These are phyloP conservation scores for Phoma sp. DNA, from an alignment of 2,329 filamentous ascomycete species.

Conservation along the genomic window DNA sequence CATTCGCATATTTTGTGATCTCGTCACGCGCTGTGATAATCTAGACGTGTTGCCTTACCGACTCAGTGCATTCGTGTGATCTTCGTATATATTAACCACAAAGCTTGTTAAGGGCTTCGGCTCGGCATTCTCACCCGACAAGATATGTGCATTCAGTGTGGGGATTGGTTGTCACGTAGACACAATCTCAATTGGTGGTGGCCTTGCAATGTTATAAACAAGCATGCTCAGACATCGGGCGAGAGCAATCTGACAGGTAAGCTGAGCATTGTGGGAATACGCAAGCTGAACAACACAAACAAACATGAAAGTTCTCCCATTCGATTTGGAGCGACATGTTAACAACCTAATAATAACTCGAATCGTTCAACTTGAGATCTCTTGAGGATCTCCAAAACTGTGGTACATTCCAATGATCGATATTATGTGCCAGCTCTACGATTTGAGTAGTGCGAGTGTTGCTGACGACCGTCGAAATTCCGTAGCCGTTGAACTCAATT, in stretches of 20 bases:
- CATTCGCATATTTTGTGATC: background rate
- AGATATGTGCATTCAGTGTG: background rate
- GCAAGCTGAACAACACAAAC: background rate
- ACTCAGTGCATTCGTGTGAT: slow-evolving; percentile 5
- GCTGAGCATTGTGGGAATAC: background rate
- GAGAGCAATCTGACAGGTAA: background rate
- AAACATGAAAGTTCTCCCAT: too few relatives aligned
- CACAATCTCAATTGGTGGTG: background rate
- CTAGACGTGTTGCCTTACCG: background rate
- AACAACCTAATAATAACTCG: too few relatives aligned
- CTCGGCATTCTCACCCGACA: background rate
- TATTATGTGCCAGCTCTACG: background rate
- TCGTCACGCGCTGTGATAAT: background rate
- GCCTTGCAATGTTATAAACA: background rate
- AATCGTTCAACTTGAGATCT: background rate
- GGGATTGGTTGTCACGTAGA: background rate
- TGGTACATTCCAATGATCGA: background rate
- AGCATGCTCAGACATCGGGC: background rate
- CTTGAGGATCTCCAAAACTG: background rate
- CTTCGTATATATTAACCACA: slow-evolving; percentile 2
- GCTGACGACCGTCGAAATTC: background rate
- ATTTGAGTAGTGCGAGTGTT: too few relatives aligned
- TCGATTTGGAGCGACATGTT: too few relatives aligned
- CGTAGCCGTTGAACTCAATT: slow-evolving; percentile 1
- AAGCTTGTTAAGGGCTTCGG: background rate